phyloP scores from a whole-genome alignment of 495 filamentous ascomycete species.

The Penicillium egyptiacum region DNA sequence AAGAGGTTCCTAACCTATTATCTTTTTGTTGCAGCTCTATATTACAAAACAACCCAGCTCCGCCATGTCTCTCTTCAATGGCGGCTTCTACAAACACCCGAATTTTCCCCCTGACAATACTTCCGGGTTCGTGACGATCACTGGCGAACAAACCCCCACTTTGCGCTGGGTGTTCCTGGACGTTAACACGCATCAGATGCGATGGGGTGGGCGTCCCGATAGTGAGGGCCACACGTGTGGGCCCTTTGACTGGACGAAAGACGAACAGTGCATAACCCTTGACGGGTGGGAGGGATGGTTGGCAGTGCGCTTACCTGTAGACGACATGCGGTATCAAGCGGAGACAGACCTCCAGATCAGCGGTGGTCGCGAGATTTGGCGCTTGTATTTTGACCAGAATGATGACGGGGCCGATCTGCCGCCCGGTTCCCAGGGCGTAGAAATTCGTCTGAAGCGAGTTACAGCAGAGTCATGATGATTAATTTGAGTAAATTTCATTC shows the following conservation, averaged over 20 bases:
- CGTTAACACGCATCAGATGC: constrained; percentile 23
- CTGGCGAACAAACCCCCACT: constrained; percentile 26
- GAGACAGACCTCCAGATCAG: constrained; percentile 18
- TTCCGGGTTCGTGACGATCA: constrained; percentile 27
- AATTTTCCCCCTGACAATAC: constrained; percentile 28
- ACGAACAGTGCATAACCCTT: constrained; percentile 27
- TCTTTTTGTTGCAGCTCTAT: constrained; percentile 22
- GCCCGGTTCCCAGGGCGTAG: constrained; percentile 22
- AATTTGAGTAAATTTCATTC: too few species aligned
- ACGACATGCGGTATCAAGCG: constrained; percentile 14
- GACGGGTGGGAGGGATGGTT: constrained; percentile 30
- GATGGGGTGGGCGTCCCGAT: constrained; percentile 31
- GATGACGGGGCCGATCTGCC: constrained; percentile 31
- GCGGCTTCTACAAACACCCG: constrained; percentile 27
- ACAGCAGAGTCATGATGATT: constrained; percentile 20
- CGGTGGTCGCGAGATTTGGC: constrained; percentile 25
- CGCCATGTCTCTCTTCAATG: constrained; percentile 29
- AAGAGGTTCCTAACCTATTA: constrained; percentile 3
- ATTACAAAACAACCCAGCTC: constrained; percentile 26
- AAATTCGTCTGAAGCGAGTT: constrained; percentile 28
- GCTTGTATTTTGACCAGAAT: constrained; percentile 32
- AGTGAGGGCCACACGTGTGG: constrained; percentile 28
- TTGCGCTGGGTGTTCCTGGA: constrained; percentile 34
- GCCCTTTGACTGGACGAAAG: constrained; percentile 33
- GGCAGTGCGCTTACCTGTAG: constrained; percentile 26